A percentile compares a stretch with the other conserved stretches of the same genome.
Conservation (phyloP, 2,329 filamentous ascomycete species). For the Trichoderma sp. region DNA sequence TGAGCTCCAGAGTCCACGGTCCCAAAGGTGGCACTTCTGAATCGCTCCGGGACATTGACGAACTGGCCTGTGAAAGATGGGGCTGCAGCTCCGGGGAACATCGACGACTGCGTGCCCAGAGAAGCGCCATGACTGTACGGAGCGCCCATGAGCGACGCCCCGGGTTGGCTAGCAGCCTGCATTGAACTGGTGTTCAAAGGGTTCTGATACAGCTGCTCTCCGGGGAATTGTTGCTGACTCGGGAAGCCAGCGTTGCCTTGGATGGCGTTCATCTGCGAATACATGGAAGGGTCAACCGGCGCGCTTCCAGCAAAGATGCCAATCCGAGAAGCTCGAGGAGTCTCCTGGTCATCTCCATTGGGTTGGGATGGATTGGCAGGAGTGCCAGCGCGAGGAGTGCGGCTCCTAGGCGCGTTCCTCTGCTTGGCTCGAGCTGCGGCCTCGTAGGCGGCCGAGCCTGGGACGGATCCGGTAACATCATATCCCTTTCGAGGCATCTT, state of each 20-base stretch:
- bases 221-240: not conserved
- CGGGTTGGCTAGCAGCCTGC: not conserved
- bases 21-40: not conserved
- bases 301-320: not conserved
- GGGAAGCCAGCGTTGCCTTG: not conserved
- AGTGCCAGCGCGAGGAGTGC: slow-evolving; percentile 24
- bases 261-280: not conserved
- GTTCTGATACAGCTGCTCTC: slow-evolving; percentile 22
- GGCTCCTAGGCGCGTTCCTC: slow-evolving; percentile 6
- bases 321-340: slow-evolving; percentile 21
- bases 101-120: not conserved
- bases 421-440: slow-evolving; percentile 22
- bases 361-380: slow-evolving; percentile 3
- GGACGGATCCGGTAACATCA: slow-evolving; percentile 10
- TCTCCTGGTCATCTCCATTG: slow-evolving; percentile 20
- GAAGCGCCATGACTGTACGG: not conserved
- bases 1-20: not conserved
- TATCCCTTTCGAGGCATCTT: slow-evolving; percentile 25
- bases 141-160: not conserved
- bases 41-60: not conserved
- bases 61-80: not conserved
- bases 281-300: not conserved
- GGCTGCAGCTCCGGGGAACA: not conserved
- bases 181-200: slow-evolving; percentile 19
- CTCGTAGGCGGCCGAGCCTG: slow-evolving; percentile 16